phyloP scores from a whole-genome alignment of 257 asterid species.

The Orobanche coerulescens region DNA sequence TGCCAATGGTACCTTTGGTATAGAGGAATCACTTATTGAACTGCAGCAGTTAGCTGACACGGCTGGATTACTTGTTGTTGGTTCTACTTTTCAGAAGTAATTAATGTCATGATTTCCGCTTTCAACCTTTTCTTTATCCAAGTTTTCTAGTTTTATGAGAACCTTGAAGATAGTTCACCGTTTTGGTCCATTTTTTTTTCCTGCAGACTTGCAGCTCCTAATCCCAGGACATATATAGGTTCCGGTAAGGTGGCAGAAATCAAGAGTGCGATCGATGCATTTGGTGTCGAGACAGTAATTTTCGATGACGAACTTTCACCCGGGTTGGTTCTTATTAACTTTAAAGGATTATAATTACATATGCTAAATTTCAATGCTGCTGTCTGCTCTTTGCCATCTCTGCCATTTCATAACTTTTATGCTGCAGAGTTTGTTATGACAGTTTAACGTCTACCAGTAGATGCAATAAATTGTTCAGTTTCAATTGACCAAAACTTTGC shows the following conservation, averaged over 20 bases:
- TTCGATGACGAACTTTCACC: constrained; percentile 97
- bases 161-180: constrained; percentile 2
- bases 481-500: constrained; percentile 1
- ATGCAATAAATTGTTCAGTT: not conserved
- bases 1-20: constrained; percentile 43
- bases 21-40: constrained; percentile 87
- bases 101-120: constrained; percentile 20
- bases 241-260: constrained; percentile 95
- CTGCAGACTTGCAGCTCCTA: constrained; percentile 68
- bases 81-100: constrained; percentile 86
- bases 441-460: not conserved
- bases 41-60: constrained; percentile 94
- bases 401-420: not conserved
- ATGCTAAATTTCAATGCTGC: not conserved
- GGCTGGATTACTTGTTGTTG: constrained; percentile 86
- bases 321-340: constrained; percentile 49
- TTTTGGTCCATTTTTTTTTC: constrained; percentile 18
- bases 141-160: not conserved
- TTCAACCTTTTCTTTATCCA: not conserved
- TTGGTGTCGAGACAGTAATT: constrained; percentile 81
- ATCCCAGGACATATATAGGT: constrained; percentile 89
- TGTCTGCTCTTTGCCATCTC: not conserved
- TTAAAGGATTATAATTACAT: constrained; percentile 3
- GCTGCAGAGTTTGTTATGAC: not conserved
- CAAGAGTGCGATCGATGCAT: constrained; percentile 77